These are phyloP conservation scores for Tylopilus vinaceipallidus DNA, from an alignment of 768 basidiomycete genomes.

Conservation along the genomic window DNA sequence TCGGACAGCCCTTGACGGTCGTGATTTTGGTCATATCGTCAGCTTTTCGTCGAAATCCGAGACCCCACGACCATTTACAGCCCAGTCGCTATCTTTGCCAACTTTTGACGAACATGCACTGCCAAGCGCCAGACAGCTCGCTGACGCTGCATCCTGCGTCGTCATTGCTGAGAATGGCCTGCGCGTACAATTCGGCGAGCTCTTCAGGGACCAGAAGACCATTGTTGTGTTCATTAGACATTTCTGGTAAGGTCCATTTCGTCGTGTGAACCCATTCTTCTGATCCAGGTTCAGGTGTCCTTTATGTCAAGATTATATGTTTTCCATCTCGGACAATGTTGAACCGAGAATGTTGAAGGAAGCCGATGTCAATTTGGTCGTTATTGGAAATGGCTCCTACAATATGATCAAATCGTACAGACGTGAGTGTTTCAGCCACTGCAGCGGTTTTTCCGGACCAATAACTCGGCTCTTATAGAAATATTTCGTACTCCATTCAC, in stretches of 20 bases:
- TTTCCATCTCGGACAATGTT: constrained; percentile 54
- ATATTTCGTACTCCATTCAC: constrained; percentile 71
- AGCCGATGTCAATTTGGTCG: constrained; percentile 57
- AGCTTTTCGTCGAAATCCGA: constrained; percentile 3
- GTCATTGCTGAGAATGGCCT: constrained; percentile 70
- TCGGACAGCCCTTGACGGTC: constrained; percentile 20
- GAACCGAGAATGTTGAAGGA: constrained; percentile 45
- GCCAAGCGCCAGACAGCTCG: constrained; percentile 57
- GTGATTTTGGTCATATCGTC: not conserved
- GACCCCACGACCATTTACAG: constrained; percentile 14
- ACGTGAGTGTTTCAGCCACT: constrained; percentile 37
- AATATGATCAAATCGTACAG: constrained; percentile 75
- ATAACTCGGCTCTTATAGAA: constrained; percentile 33
- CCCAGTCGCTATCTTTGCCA: constrained; percentile 10
- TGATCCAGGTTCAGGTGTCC: constrained; percentile 54
- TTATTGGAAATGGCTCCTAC: constrained; percentile 78
- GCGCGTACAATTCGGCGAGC: constrained; percentile 62
- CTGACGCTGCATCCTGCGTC: constrained; percentile 56
- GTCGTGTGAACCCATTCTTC: constrained; percentile 1
- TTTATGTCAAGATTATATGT: constrained; percentile 85
- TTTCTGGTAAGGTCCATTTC: constrained; percentile 54
- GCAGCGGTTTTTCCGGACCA: not conserved
- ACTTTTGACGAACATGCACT: constrained; percentile 44
- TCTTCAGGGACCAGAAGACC: constrained; percentile 57
- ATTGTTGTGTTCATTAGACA: constrained; percentile 86